phyloP scores from a whole-genome alignment of 768 basidiomycete species.

The Mycena indigotica region DNA sequence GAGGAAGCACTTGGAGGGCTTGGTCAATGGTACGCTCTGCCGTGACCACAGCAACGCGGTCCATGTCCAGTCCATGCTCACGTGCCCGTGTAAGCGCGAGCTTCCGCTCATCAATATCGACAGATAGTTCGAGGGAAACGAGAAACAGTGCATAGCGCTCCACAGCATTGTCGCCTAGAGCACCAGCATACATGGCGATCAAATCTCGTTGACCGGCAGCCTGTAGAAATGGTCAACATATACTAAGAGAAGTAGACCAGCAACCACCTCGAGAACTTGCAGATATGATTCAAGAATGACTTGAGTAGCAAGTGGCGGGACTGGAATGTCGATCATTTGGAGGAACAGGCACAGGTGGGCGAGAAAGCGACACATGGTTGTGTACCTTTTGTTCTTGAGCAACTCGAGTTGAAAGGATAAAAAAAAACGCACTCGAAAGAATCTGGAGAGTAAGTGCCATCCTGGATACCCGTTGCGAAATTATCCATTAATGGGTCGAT shows the following conservation, averaged over 20 bases:
- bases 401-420: background rate
- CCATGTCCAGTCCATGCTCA: constrained; percentile 83
- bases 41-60: constrained; percentile 75
- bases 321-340: constrained; percentile 73
- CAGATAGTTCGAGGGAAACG: constrained; percentile 67
- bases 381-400: constrained; percentile 47
- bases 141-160: constrained; percentile 92
- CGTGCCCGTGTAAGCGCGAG: constrained; percentile 73
- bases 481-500: constrained; percentile 68
- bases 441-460: constrained; percentile 48
- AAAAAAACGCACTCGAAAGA: constrained; percentile 56
- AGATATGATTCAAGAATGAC: constrained; percentile 87
- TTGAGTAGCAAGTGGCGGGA: constrained; percentile 77
- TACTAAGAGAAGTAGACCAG: background rate
- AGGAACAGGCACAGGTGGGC: constrained; percentile 91
- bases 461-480: constrained; percentile 60
- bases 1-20: constrained; percentile 64
- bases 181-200: constrained; percentile 92
- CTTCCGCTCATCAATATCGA: constrained; percentile 64
- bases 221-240: constrained; percentile 34
- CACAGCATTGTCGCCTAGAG: constrained; percentile 86
- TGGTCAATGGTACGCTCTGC: constrained; percentile 78
- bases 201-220: constrained; percentile 78
- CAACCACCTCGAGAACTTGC: constrained; percentile 73
- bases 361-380: constrained; percentile 83